Base-by-base conservation (phyloP, 768 basidiomycete species). In the Xerocomus potaroensis region DNA sequence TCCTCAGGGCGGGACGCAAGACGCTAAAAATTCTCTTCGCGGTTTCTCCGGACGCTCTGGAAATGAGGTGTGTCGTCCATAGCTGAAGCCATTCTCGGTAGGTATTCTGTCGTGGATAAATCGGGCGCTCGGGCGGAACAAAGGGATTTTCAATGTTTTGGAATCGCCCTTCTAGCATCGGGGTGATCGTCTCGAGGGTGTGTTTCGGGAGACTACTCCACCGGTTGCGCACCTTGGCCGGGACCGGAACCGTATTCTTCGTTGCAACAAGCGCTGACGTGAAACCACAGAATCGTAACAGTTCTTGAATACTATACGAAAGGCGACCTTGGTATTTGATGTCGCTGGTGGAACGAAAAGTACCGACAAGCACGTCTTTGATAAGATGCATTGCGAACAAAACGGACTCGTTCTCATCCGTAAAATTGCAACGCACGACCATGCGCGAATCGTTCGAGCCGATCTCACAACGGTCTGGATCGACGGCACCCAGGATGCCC, bases 31-130 rank as follows among this genome's bases (percentile, higher is more conserved):
- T 81, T 16, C 61, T 67, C 52, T 74, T 72, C 12, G 91, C 88
- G 41, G 70, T 73, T 3, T 55, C 52, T 16, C 81, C 80, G 2
- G 80, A 75, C 7, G 78, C 81, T 46, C 72, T 77, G 10, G 77
- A 73, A 45, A 97, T 88, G 29, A 99, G 77, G 63, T 91, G 76
- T 9, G 77, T 72, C 2, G 91, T 83, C 92, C 94, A 98, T 0
- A 78, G 62, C 54, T 95, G 92, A 27, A 98, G 78, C 96, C 96
- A 99, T 65, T 98, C 94, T 33, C 94, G 82, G 66, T 97, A 99
- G 0, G 91, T 95, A n/a, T 48, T 58, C 47, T 83, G 76, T 5
- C 69, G 68, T 1, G 79, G 75, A 67, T 97, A 99, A 46, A 98
- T 82, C 3, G 95, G 94, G 53, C 84, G 79, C 41, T 72, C 65